phyloP scores from a whole-genome alignment of 139 green algal genomes.

The Monoraphidium neglectum region DNA sequence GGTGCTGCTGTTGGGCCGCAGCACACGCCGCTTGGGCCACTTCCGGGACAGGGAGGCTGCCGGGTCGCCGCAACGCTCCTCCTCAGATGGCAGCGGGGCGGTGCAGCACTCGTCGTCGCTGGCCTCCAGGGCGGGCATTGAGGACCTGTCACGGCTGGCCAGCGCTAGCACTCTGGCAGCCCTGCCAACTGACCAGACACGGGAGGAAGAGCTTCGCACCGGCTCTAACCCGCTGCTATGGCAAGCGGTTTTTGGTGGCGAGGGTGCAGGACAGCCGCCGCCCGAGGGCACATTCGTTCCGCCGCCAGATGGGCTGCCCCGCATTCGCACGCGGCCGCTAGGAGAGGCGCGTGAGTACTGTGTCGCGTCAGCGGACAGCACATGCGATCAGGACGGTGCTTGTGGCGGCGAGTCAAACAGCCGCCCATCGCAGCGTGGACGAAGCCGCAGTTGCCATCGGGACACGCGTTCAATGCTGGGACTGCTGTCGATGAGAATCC shows the following conservation, averaged over 20 bases:
- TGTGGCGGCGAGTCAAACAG: too few relatives aligned
- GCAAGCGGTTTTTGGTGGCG: conserved; percentile 18
- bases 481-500: too few relatives aligned
- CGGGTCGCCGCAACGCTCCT: neutral
- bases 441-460: too few relatives aligned
- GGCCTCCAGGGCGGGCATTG: neutral
- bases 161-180: conserved; percentile 11
- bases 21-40: neutral
- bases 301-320: neutral
- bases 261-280: neutral
- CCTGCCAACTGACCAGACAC: neutral
- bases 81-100: neutral
- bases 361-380: neutral
- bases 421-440: too few relatives aligned
- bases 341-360: conserved; percentile 11
- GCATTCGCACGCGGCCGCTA: conserved; percentile 15
- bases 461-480: too few relatives aligned
- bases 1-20: conserved; percentile 23
- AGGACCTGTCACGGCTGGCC: conserved; percentile 13
- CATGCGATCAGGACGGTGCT: neutral
- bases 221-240: conserved; percentile 21
- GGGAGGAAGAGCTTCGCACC: neutral
- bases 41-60: neutral
- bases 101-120: neutral
- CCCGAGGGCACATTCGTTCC: neutral